Conservation (phyloP, 2,329 filamentous ascomycete species). For the Ophiostoma australiae region DNA sequence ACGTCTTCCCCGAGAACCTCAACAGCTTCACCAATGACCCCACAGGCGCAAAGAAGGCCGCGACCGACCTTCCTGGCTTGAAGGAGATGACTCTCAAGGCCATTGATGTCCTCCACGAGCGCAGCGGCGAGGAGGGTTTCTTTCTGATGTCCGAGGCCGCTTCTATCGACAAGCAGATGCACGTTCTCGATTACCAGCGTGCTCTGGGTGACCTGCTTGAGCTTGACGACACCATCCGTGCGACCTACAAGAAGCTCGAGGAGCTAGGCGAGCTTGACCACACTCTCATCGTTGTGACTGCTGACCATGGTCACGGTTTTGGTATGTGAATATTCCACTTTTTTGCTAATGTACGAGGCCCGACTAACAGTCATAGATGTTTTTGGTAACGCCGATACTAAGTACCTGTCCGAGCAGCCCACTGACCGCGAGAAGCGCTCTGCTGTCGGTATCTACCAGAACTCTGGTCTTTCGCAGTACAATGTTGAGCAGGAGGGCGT, state of each 20-base stretch:
- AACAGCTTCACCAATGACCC: constrained; percentile 63
- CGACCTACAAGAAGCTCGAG: constrained; percentile 66
- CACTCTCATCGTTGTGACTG: constrained; percentile 73
- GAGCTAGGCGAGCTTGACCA: constrained; percentile 63
- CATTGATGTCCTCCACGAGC: constrained; percentile 67
- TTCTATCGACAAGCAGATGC: constrained; percentile 88
- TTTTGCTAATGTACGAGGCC: neutral
- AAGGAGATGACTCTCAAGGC: constrained; percentile 90
- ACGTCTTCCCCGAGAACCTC: constrained; percentile 70
- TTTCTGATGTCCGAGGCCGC: constrained; percentile 86
- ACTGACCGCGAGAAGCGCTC: constrained; percentile 67
- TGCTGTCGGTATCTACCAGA: constrained; percentile 67
- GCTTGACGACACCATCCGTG: constrained; percentile 75
- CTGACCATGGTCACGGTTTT: constrained; percentile 87
- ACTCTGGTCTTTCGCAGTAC: constrained; percentile 73
- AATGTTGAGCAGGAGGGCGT: constrained; percentile 53
- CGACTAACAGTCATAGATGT: constrained; percentile 45
- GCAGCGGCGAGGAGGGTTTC: constrained; percentile 66
- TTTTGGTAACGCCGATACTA: constrained; percentile 73
- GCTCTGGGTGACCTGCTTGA: constrained; percentile 80
- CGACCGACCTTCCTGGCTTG: constrained; percentile 71
- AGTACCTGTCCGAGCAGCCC: constrained; percentile 59
- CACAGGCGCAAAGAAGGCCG: constrained; percentile 57
- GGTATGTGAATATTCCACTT: neutral
- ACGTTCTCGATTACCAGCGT: constrained; percentile 77